These are phyloP conservation scores for Tausonia pullulans DNA, from an alignment of 1,284 basidiomycete genomes.

Conservation along the genomic window DNA sequence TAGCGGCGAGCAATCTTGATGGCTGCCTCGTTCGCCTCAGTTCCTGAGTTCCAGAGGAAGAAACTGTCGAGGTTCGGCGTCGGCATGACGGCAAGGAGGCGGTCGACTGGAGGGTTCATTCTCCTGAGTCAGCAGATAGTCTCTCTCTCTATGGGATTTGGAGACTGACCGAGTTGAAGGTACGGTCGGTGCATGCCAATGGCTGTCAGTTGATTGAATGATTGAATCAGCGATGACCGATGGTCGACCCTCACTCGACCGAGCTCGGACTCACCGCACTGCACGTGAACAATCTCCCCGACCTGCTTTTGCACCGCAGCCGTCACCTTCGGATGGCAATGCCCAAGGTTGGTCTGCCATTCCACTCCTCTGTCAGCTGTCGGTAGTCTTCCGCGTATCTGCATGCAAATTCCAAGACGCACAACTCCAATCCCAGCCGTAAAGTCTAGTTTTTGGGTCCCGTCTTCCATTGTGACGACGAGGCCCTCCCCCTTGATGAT, in stretches of 20 bases:
- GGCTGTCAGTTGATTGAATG: neutral
- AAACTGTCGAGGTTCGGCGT: slow-evolving; percentile 49
- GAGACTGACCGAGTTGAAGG: slow-evolving; percentile 9
- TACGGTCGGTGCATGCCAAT: slow-evolving; percentile 12
- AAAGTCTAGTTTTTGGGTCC: slow-evolving; percentile 64
- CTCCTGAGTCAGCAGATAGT: neutral
- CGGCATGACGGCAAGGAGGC: slow-evolving; percentile 30
- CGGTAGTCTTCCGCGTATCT: neutral
- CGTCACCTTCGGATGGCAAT: slow-evolving; percentile 77
- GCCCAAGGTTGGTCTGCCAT: slow-evolving; percentile 41
- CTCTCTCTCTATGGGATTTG: no score
- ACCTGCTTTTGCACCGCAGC: slow-evolving; percentile 76
- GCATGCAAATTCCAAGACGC: neutral
- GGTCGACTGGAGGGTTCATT: slow-evolving; percentile 21
- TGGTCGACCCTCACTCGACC: no score
- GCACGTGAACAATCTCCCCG: slow-evolving; percentile 65
- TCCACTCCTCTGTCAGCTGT: slow-evolving; percentile 18
- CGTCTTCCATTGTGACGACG: slow-evolving; percentile 60
- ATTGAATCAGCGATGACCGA: no score
- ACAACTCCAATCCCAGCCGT: slow-evolving; percentile 64
- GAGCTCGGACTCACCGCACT: slow-evolving; percentile 26
- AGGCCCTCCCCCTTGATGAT: slow-evolving; percentile 68
- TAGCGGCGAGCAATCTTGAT: slow-evolving; percentile 50
- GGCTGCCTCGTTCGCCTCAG: slow-evolving; percentile 30
- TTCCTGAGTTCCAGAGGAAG: slow-evolving; percentile 71